Base-by-base conservation (phyloP, 257 asterid genomes). In the Solanum tarapatanum region DNA sequence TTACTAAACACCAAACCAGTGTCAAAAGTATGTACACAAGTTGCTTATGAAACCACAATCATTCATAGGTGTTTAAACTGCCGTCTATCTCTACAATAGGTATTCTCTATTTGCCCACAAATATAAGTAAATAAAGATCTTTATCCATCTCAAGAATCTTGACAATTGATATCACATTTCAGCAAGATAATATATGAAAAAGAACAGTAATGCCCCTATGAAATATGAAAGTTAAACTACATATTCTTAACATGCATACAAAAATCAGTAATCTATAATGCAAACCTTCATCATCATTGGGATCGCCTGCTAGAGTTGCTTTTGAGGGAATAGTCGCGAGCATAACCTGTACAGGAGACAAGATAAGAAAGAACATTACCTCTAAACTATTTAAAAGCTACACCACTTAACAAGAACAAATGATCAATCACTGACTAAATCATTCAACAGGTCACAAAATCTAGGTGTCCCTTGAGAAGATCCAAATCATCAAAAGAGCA, bases 261-360 rank as follows among this genome's bases (percentile, higher is more conserved):
- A 19, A 45, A 62, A 85, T 32, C 26, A 66, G 48, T 86, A 82
- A 60, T 77, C 5, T 60, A 70, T 45, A 16, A 75, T 74, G 80
- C 88, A 48, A 60, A 95, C 99, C 99, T 95, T 94, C 95, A 85
- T 80, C 90, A 80, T 85, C 87, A 77, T 28, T 30, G 89, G 90
- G 89, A 88, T 88, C 86, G 23, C 85, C 90, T 28, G 86, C 90
- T 37, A 82, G 77, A 86, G 76, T 83, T 89, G 90, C 95, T 79
- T 90, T 91, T 75, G 41, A 77, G 84, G 89, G 91, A 85, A 76
- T 90, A 32, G 87, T 87, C 88, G 88, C 89, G 68, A 17, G 24
- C 90, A 82, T 87, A 58, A 90, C 90, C 99, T 95, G 94, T 95
- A 91, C 32, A 68, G 90, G 84, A 45, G 87, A 86, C 13, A 30